Evolutionary conservation across 805 yeast genomes (phyloP), one percentile per base, ranked within the genome.

Genomic region (Candida piceae): DNA sequence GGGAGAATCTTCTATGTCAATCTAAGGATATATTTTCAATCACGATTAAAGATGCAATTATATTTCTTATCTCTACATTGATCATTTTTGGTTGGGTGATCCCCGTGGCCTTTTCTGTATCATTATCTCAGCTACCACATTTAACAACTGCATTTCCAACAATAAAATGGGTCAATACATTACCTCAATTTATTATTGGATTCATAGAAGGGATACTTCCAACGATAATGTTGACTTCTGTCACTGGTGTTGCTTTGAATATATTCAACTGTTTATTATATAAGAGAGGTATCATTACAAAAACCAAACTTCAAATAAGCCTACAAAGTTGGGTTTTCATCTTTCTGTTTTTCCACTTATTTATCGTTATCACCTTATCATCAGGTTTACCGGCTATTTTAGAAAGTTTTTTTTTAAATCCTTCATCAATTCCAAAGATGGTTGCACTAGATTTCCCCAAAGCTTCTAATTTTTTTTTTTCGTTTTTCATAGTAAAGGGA

Each of bases 401-500:
- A 30, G 77, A 78, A 43, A 78, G 74, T 38, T 60, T 82, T 5
- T 58, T 84, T 6, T 76, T 74, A 41, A 80, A 74, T 46, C 96
- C 96, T 1, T 75, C 79, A 0, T 75, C 85, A 0, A 73, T 84
- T 10, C 87, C 93, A 1, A 66, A 76, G 5, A 58, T 85, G 36
- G 65, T 87, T 17, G 95, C 95, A 0, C 70, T 72, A 11, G 84
- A 87, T 48, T 66, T 89, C 24, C 96, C 96, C 0, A 84, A 83
- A 52, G 84, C 95, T 17, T 81, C 96, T 1, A 84, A 80, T 30
- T 88, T 89, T 53, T 89, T 88, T 62, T 80, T 80, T 56, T 83
- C 89, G 3, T 86, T 81, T 51, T 64, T 87, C 26, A 62, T 85
- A 0, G 66, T 88, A 23, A 80, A 84, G 58, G 90, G 95, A 0